phyloP scores from a whole-genome alignment of 805 yeast species.

The Sporopachydermia quercuum region DNA sequence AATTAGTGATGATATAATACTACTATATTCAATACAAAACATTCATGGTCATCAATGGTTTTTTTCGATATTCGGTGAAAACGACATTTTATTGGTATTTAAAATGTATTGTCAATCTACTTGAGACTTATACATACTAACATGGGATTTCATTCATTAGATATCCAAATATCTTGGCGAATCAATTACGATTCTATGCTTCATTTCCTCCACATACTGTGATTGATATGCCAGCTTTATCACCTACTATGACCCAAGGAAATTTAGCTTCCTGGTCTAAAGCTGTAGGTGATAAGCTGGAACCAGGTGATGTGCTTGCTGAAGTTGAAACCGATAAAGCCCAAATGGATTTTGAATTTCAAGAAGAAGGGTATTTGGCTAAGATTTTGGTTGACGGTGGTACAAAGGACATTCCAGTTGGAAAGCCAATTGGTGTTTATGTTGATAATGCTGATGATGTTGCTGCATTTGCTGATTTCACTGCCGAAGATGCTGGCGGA shows the following conservation, averaged over 20 bases:
- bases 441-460: constrained; percentile 81
- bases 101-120: too few species aligned
- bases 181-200: not conserved
- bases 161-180: too few species aligned
- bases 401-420: constrained; percentile 81
- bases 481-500: constrained; percentile 66
- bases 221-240: constrained; percentile 94
- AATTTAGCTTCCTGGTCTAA: constrained; percentile 83
- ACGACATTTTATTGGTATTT: too few species aligned
- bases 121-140: not conserved
- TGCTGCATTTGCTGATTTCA: constrained; percentile 74
- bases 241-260: constrained; percentile 99
- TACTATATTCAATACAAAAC: too few species aligned
- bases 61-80: too few species aligned
- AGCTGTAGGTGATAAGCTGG: constrained; percentile 71
- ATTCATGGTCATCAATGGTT: too few species aligned
- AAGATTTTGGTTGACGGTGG: constrained; percentile 76
- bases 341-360: constrained; percentile 95
- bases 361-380: constrained; percentile 89
- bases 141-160: not conserved
- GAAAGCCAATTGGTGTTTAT: constrained; percentile 92
- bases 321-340: constrained; percentile 98
- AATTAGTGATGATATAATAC: too few species aligned
- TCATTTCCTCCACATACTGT: constrained; percentile 72
- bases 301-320: constrained; percentile 89